Evolutionary conservation across 1,284 basidiomycete species (phyloP), one percentile per base, ranked within the genome.

Genomic region (Irpex sp.): DNA sequence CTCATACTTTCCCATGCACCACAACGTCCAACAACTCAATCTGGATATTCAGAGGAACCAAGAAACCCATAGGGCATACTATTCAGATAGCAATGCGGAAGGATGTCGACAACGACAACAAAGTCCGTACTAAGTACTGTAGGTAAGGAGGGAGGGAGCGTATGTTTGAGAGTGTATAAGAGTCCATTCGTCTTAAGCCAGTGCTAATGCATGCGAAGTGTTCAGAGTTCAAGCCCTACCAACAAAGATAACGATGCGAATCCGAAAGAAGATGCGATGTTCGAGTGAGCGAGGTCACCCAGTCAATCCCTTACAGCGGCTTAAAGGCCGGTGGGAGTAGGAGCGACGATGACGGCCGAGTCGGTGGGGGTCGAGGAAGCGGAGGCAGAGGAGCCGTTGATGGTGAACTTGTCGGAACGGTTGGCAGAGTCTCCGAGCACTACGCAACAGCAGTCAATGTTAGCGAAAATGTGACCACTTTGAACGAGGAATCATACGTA

Each of bases 401-500:
- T 67, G 14, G 61, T 62, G 59, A 67, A 67, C 49, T 47, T 12
- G 18, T 60, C 60, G 36, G 65, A 67, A n/a, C 60, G 56, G 59
- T 67, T 65, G 54, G 61, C 66, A 56, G 63, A 66, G 52, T 64
- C 63, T 19, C 65, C 63, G 35, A 66, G 35, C 35, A 63, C 62
- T 64, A 45, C 33, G 21, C 48, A 35, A 35, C 33, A 6, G 19
- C 36, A 61, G 19, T 21, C n/a, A n/a, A 49, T 10, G 51, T 14
- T 16, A 45, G 16, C 45, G 16, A 57, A 52, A 7, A 28, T 28
- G 28, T 5, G 28, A 28, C 28, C 28, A 5, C 28, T 28, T 28
- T 28, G 28, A 28, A 28, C 28, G 28, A 28, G 28, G 14, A 42
- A 48, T n/a, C 18, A 19, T 36, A 77, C 78, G 60, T 64, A 80